Evolutionary conservation across 1,284 basidiomycete genomes (phyloP), one percentile per base, ranked within the genome.

Genomic region (Sanghuangporus baumii): DNA sequence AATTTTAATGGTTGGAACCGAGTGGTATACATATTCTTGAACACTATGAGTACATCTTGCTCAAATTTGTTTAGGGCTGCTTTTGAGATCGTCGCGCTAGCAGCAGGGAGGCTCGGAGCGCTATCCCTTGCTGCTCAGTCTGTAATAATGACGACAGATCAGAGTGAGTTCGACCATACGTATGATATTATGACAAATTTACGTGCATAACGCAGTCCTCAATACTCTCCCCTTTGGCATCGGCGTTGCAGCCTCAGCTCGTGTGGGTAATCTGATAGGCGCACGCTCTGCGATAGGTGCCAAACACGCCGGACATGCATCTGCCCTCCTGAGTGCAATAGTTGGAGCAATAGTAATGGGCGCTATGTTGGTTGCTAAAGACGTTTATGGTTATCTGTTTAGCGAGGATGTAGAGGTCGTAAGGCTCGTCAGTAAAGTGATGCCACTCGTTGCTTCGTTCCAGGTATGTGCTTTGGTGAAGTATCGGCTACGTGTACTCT

Each of bases 81-180:
- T 0, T 91, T 91, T 66, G 88, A 91, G 70, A 89, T 91, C 47
- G 89, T 91, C 6, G 89, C 88, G 4, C 74, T 91, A 20, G 86
- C 86, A n/a, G 89, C 89, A 8, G 88, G 87, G 16, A 77, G 82
- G 20, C 75, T 92, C 1, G 88, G 88, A 8, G 69, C 80, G n/a
- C 70, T 87, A 41, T 76, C 88, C 1, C 78, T 91, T 18, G 88
- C 87, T 3, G 87, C 87, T 1, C 89, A 92, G 69, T 86, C 87
- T 0, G 85, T 90, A 47, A 89, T 91, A 63, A 90, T 91, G 87
- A 91, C 89, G n/a, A 83, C 85, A 11, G 89, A 91, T 70, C 89
- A 91, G 73, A 86, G 88, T 87, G 65, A 64, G 75, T 68, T 14
- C 9, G 47, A 31, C 43, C 63, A n/a, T 16, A n/a, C 18, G 5